phyloP scores from a whole-genome alignment of 345 rosid genomes.

The Acer saccharum region DNA sequence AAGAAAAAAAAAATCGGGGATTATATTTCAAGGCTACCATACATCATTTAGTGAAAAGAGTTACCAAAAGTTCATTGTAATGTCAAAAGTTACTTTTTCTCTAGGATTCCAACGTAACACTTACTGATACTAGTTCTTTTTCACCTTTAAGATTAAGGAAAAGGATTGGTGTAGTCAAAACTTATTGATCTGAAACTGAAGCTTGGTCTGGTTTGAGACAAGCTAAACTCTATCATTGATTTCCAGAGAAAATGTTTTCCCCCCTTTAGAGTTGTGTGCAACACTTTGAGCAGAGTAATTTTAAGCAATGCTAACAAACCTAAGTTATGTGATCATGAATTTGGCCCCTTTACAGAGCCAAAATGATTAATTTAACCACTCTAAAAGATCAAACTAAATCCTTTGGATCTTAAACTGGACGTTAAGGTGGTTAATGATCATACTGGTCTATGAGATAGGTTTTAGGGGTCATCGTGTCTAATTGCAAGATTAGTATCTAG shows the following conservation, averaged over 20 bases:
- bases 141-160: neutral
- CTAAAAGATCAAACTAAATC: neutral
- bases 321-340: neutral
- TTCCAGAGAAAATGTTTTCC: neutral
- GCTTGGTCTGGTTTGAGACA: neutral
- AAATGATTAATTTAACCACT: neutral
- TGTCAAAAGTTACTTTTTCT: neutral
- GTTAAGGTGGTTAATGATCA: neutral
- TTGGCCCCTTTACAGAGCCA: neutral
- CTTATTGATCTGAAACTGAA: neutral
- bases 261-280: neutral
- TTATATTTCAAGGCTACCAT: neutral
- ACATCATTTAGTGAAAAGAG: slow-evolving; percentile 7
- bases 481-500: neutral
- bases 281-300: neutral
- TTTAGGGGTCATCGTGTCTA: neutral
- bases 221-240: neutral
- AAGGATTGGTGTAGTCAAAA: neutral
- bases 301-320: neutral
- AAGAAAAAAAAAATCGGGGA: neutral
- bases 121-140: neutral
- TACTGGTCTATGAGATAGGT: neutral
- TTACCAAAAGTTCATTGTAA: slow-evolving; percentile 13
- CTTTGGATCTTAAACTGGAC: neutral
- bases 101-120: neutral